These are phyloP conservation scores for Cucumis cinereus DNA, from an alignment of 306 rosid genomes.

Conservation along the genomic window DNA sequence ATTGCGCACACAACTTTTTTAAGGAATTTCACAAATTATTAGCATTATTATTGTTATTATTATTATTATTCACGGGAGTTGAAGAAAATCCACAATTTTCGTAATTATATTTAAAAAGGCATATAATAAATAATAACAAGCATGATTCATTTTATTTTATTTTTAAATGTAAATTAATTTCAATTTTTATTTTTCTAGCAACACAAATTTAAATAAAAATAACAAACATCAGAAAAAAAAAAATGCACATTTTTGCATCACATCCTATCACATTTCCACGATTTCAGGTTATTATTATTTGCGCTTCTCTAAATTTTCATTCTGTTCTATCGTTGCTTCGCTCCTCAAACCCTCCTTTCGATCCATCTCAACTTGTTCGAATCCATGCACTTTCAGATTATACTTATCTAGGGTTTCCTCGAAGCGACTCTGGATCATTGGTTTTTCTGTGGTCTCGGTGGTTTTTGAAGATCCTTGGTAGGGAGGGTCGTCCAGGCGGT, in stretches of 20 bases:
- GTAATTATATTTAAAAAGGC: not conserved
- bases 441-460: not conserved
- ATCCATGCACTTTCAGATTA: slow-evolving; percentile 6
- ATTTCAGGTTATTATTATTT: slow-evolving; percentile 32
- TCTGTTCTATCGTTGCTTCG: not conserved
- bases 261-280: slow-evolving; percentile 25
- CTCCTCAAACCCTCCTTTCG: slow-evolving; percentile 21
- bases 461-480: slow-evolving; percentile 19
- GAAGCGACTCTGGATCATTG: slow-evolving; percentile 9
- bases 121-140: not conserved
- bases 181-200: not conserved
- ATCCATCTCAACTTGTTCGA: slow-evolving; percentile 25
- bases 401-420: slow-evolving; percentile 8
- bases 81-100: too few relatives aligned
- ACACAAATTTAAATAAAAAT: not conserved
- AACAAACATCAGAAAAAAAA: not conserved
- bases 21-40: too few relatives aligned
- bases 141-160: not conserved
- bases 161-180: not conserved
- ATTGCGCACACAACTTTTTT: too few relatives aligned
- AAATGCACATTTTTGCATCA: not conserved
- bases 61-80: too few relatives aligned
- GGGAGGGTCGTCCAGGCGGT: slow-evolving; percentile 17
- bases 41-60: too few relatives aligned
- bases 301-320: slow-evolving; percentile 13